phyloP scores from a whole-genome alignment of 2,329 filamentous ascomycete species.

The Pestalotiopsis sp. region DNA sequence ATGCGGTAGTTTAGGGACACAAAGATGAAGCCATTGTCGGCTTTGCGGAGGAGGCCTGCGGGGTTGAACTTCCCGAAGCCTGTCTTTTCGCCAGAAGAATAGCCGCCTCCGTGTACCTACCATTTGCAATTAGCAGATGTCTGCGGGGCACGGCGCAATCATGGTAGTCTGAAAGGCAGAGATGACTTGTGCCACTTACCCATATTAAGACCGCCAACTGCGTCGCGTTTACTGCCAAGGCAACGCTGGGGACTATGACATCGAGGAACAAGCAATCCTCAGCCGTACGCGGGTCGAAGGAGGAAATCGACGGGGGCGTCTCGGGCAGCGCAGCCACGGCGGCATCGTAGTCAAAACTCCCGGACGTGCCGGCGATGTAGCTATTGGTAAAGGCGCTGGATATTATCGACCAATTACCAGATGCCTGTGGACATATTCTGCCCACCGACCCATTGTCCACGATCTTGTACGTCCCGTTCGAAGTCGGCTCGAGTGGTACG shows the following conservation, averaged over 20 bases:
- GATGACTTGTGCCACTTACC: neutral
- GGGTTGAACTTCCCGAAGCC: neutral
- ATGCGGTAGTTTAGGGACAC: neutral
- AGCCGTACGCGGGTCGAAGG: neutral
- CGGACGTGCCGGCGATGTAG: neutral
- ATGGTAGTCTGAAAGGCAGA: neutral
- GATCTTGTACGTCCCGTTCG: neutral
- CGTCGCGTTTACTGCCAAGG: neutral
- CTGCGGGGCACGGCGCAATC: no score
- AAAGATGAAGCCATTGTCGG: neutral
- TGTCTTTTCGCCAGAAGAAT: neutral
- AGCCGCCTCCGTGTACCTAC: neutral
- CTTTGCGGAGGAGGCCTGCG: neutral
- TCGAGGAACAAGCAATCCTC: neutral
- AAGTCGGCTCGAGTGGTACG: neutral
- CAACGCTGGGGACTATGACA: neutral
- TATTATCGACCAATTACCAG: neutral
- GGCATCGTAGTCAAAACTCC: neutral
- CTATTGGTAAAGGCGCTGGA: neutral
- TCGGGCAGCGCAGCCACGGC: neutral
- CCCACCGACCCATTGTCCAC: neutral
- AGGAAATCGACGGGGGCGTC: neutral
- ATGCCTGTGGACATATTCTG: neutral
- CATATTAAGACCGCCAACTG: neutral
- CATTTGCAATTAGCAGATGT: neutral